Conservation (phyloP, 345 rosid species). For the Lagerstroemia speciosa region DNA sequence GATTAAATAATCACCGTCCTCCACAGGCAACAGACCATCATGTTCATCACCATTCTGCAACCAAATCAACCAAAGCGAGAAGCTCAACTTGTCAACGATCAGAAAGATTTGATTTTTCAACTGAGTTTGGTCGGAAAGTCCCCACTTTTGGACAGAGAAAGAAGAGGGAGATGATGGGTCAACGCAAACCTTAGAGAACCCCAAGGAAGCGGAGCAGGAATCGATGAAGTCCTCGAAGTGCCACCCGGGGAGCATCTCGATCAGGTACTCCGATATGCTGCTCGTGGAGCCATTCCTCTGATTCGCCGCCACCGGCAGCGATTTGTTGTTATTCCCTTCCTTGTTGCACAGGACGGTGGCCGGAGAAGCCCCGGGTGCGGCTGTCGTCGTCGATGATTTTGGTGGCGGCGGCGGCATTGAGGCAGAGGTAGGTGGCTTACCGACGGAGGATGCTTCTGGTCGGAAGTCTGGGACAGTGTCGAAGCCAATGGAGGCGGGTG, state of each 20-base stretch:
- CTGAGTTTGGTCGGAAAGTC: not conserved
- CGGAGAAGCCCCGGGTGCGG: slow-evolving; percentile 6
- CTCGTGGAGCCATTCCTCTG: slow-evolving; percentile 29
- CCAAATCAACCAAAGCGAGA: slow-evolving; percentile 4
- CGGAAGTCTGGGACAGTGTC: slow-evolving; percentile 5
- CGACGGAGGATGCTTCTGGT: slow-evolving; percentile 17
- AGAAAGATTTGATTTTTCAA: not conserved
- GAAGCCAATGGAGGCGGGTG: not conserved
- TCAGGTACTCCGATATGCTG: slow-evolving; percentile 80
- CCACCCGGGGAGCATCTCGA: slow-evolving; percentile 88
- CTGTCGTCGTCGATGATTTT: slow-evolving; percentile 4
- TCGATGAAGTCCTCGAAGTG: slow-evolving; percentile 77
- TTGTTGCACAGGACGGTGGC: not conserved
- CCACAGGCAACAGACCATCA: slow-evolving; percentile 31
- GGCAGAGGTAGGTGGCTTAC: slow-evolving; percentile 16
- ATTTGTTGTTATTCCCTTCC: not conserved
- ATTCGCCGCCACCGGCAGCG: not conserved
- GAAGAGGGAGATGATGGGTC: not conserved
- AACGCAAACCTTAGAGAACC: slow-evolving; percentile 64
- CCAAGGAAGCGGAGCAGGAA: slow-evolving; percentile 46
- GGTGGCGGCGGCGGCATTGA: too few relatives aligned
- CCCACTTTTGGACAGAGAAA: too few relatives aligned
- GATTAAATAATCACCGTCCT: not conserved
- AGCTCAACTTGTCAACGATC: too few relatives aligned
- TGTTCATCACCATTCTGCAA: slow-evolving; percentile 38